These are phyloP conservation scores for Pseudocercospora vitis DNA, from an alignment of 2,329 filamentous ascomycete species.

Conservation along the genomic window DNA sequence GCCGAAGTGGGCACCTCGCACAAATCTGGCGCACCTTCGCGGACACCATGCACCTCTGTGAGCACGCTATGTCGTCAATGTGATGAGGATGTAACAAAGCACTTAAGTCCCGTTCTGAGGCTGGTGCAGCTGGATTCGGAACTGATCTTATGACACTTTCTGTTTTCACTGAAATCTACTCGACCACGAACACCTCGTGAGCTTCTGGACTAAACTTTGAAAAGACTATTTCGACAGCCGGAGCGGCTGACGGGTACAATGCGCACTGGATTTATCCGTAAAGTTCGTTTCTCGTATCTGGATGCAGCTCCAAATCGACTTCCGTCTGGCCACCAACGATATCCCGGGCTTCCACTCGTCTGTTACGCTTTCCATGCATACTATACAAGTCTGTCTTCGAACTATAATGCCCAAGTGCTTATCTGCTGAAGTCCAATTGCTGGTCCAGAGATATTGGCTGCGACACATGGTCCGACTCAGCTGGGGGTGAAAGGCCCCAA, in stretches of 20 bases:
- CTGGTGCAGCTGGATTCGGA: neutral
- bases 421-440: neutral
- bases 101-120: neutral
- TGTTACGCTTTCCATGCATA: neutral
- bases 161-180: too few species aligned
- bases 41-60: neutral
- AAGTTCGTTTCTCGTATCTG: neutral
- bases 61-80: constrained; percentile 7
- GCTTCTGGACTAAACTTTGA: too few species aligned
- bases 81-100: neutral
- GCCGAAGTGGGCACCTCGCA: constrained; percentile 8
- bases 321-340: neutral
- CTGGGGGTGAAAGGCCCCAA: neutral
- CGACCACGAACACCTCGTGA: too few species aligned
- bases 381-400: neutral
- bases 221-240: too few species aligned
- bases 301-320: neutral
- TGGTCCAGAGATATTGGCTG: constrained; percentile 1
- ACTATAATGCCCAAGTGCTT: neutral
- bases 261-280: neutral
- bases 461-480: neutral
- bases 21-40: constrained; percentile 5
- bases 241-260: too few species aligned
- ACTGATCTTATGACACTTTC: neutral
- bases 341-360: neutral